Conservation (phyloP, 2,329 filamentous ascomycete species). For the Fusarium nodosum region DNA sequence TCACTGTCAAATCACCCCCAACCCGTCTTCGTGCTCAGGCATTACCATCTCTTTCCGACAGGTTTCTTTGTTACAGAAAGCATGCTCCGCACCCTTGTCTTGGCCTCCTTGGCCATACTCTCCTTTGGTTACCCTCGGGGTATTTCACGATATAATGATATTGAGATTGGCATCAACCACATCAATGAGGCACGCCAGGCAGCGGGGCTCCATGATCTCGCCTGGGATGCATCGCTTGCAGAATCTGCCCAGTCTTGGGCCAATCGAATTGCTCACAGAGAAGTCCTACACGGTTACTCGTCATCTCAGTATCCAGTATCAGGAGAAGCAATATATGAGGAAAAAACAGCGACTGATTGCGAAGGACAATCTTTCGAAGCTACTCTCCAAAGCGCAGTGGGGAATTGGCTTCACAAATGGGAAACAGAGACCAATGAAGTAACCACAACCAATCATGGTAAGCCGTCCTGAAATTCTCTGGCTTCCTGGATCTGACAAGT, state of each 20-base stretch:
- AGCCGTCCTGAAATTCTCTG: neutral
- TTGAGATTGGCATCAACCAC: constrained; percentile 45
- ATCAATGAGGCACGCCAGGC: constrained; percentile 47
- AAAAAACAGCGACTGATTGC: constrained; percentile 2
- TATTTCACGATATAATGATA: constrained; percentile 41
- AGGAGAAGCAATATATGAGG: constrained; percentile 3
- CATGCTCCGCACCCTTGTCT: constrained; percentile 22
- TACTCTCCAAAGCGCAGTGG: constrained; percentile 51
- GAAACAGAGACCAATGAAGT: neutral
- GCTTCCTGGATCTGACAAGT: neutral
- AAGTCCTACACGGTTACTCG: neutral
- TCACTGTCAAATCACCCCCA: neutral
- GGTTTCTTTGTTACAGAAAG: neutral
- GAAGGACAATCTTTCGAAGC: constrained; percentile 37
- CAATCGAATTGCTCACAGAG: neutral
- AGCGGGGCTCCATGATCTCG: neutral
- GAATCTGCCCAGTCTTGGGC: neutral
- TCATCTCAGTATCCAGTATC: neutral
- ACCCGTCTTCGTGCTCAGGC: neutral
- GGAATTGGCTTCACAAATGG: constrained; percentile 49
- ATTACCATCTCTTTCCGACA: neutral
- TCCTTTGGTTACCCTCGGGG: constrained; percentile 24
- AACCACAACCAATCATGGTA: neutral
- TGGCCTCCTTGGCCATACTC: constrained; percentile 35
- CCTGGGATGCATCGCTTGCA: neutral